Evolutionary conservation across 2,329 filamentous ascomycete genomes (phyloP).

Genomic region (Cercospora sojina): DNA sequence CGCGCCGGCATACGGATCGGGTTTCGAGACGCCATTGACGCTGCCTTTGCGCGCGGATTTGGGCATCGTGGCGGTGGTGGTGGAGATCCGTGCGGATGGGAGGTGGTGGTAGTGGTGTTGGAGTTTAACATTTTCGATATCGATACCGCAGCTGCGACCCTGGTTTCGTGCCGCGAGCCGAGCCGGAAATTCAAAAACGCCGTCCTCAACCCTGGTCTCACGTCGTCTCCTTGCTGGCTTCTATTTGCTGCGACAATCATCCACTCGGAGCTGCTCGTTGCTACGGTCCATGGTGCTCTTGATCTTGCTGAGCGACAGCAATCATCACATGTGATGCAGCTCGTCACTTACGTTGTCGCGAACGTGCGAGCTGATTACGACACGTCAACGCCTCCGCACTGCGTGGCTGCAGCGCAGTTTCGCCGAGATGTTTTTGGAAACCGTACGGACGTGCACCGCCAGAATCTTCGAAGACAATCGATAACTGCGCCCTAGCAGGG

Average conservation of each 20-base stretch:
- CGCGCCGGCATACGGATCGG: constrained; percentile 48
- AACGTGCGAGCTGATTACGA: not conserved
- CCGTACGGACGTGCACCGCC: not conserved
- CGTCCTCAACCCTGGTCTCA: not conserved
- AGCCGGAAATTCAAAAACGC: not conserved
- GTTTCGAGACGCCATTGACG: constrained; percentile 34
- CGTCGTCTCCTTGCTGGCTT: not conserved
- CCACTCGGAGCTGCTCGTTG: not conserved
- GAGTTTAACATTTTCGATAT: constrained; percentile 3
- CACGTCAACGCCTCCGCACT: not conserved
- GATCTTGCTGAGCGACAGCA: not conserved
- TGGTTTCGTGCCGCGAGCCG: not conserved
- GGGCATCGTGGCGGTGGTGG: constrained; percentile 40
- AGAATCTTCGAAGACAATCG: constrained; percentile 1
- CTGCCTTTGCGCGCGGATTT: constrained; percentile 42
- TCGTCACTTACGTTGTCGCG: not conserved
- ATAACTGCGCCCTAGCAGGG: constrained; percentile 3
- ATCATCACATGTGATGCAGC: not conserved
- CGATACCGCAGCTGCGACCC: constrained; percentile 3
- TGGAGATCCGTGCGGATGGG: not conserved
- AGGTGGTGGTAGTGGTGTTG: not conserved
- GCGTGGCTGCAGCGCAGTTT: constrained; percentile 4
- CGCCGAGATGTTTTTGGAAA: constrained; percentile 11
- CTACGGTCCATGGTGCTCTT: not conserved
- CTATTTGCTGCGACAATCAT: not conserved